Evolutionary conservation across 352 stramenopile genomes (phyloP).

Genomic region (Poterioochromonas sp.): DNA sequence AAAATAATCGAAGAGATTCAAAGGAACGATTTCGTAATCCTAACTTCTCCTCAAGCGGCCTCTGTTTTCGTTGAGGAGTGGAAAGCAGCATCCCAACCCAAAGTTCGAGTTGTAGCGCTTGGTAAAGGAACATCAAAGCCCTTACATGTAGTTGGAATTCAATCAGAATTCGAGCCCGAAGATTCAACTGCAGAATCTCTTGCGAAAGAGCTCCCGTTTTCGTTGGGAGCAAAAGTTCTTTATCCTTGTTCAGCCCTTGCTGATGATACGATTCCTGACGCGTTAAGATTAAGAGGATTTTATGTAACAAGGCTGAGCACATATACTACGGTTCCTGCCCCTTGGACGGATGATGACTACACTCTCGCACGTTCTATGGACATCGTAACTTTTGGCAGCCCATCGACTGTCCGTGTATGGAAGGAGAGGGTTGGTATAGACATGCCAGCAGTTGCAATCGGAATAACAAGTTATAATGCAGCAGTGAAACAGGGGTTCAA

Average conservation of each 20-base stretch:
- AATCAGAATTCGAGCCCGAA: conserved; percentile 40
- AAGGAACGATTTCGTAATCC: conserved; percentile 37
- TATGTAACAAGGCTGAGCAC: not conserved
- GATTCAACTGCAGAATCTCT: conserved; percentile 41
- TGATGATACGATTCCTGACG: not conserved
- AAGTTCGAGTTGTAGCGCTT: conserved; percentile 39
- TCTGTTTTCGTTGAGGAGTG: conserved; percentile 42
- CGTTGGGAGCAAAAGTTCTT: not conserved
- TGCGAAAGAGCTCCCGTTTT: conserved; percentile 40
- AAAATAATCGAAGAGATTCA: conserved; percentile 23
- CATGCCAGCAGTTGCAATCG: not conserved
- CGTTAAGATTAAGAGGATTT: not conserved
- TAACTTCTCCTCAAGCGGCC: conserved; percentile 44
- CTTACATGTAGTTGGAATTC: conserved; percentile 33
- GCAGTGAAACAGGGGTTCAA: not conserved
- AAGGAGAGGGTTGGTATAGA: not conserved
- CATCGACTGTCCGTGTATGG: not conserved
- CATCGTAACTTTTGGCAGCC: conserved; percentile 3
- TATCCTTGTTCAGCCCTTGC: not conserved
- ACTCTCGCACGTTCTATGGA: not conserved
- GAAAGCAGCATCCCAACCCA: conserved; percentile 20
- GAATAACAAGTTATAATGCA: not conserved
- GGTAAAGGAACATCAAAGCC: conserved; percentile 40
- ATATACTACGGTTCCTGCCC: not conserved
- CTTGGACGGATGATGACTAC: not conserved